Evolutionary conservation across 306 rosid species (phyloP).

Genomic region (Quercus robur): DNA sequence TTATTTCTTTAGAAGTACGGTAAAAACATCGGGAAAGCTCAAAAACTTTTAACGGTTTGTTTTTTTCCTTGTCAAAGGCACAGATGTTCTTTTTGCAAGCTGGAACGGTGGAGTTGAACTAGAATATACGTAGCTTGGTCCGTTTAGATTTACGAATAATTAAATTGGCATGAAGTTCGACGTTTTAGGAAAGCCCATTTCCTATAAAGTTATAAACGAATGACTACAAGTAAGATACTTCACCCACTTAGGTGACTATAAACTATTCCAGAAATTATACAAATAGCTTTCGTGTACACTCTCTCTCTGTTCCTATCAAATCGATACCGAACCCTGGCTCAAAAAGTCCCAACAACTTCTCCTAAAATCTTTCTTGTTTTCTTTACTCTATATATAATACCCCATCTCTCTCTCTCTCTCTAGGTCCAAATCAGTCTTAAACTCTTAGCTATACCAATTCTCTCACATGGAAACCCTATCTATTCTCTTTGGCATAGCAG

Average conservation of each 20-base stretch:
- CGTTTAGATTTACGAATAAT: not conserved
- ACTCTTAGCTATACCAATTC: not conserved
- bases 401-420: not conserved
- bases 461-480: constrained; percentile 40
- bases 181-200: not conserved
- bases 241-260: not conserved
- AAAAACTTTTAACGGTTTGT: too few relatives aligned
- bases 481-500: constrained; percentile 32
- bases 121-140: not conserved
- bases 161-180: not conserved
- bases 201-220: not conserved
- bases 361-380: constrained; percentile 36
- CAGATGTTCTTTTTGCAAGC: not conserved
- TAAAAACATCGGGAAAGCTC: too few relatives aligned
- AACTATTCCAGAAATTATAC: not conserved
- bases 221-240: not conserved
- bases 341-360: constrained; percentile 61
- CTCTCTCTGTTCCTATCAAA: constrained; percentile 31
- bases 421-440: not conserved
- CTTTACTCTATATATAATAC: constrained; percentile 20
- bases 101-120: not conserved
- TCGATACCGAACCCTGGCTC: constrained; percentile 21
- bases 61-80: too few relatives aligned
- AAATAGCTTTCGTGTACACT: not conserved
- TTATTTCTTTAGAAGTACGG: too few relatives aligned